phyloP scores from a whole-genome alignment of 1,139 yeast species.

The Geotrichum phurueaensis region DNA sequence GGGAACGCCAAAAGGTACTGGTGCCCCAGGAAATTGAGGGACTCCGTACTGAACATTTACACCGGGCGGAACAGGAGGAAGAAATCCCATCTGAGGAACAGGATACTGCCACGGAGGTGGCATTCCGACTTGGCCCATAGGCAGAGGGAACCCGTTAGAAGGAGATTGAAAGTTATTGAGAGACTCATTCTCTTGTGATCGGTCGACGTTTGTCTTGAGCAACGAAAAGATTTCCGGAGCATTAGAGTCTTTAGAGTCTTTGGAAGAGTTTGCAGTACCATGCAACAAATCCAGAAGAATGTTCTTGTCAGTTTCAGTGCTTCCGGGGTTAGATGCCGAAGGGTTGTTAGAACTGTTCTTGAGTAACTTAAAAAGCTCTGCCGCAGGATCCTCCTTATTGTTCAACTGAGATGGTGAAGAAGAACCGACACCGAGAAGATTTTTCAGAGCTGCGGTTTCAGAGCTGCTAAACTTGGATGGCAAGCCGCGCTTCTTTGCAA shows the following conservation, averaged over 20 bases:
- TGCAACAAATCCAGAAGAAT: conserved; percentile 30
- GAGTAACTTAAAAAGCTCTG: conserved; percentile 25
- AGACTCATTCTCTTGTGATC: conserved; percentile 18
- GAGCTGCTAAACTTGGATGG: conserved; percentile 29
- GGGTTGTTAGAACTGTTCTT: conserved; percentile 15
- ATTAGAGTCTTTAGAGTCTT: conserved; percentile 22
- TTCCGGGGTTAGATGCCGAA: not conserved
- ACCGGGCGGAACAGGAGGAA: conserved; percentile 4
- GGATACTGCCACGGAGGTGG: not conserved
- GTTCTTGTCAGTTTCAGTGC: conserved; percentile 24
- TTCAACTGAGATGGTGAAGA: conserved; percentile 8
- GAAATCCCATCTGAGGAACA: conserved; percentile 2
- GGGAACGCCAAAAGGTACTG: conserved; percentile 7
- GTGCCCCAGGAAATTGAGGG: conserved; percentile 2
- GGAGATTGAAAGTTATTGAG: not conserved
- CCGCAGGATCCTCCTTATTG: conserved; percentile 24
- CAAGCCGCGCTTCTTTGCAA: conserved; percentile 31
- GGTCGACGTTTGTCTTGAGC: conserved; percentile 25
- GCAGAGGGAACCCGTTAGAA: not conserved
- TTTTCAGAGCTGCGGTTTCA: conserved; percentile 35
- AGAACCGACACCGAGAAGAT: conserved; percentile 30
- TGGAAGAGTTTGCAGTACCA: conserved; percentile 18
- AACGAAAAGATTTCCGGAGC: conserved; percentile 33
- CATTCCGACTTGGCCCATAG: not conserved
- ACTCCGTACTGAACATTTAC: conserved; percentile 1